These are phyloP conservation scores for Camellia japonica DNA, from an alignment of 148 eudicot species.

Conservation along the genomic window DNA sequence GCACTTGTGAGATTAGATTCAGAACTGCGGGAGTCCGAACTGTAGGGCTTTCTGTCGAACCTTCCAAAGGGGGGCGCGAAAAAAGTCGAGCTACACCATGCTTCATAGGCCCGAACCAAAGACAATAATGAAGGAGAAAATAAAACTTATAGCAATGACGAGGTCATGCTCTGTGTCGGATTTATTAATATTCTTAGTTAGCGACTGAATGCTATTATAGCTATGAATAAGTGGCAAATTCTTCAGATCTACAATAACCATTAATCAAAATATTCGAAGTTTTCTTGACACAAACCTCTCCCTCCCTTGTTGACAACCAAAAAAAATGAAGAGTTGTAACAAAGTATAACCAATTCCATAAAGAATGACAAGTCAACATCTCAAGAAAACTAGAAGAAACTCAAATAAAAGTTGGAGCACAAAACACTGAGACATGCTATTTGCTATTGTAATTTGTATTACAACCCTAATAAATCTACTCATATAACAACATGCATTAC, in stretches of 20 bases:
- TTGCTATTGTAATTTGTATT: background rate
- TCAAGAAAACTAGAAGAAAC: background rate
- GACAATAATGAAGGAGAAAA: background rate
- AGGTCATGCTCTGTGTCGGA: constrained; percentile 82
- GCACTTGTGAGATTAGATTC: too few species aligned
- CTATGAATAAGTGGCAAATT: constrained; percentile 78
- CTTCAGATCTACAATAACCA: constrained; percentile 52
- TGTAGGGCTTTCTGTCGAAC: too few species aligned
- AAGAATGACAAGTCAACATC: background rate
- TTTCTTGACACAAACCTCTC: background rate
- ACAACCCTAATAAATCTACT: background rate
- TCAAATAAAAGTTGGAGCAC: too few species aligned
- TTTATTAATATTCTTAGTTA: constrained; percentile 56
- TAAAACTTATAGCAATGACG: constrained; percentile 83
- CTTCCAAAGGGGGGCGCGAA: too few species aligned
- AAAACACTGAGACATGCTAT: background rate
- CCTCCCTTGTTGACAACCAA: background rate
- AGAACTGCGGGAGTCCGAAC: too few species aligned
- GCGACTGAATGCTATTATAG: constrained; percentile 63
- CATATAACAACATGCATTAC: background rate
- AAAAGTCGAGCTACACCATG: too few species aligned
- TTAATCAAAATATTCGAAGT: constrained; percentile 11
- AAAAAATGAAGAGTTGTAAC: background rate
- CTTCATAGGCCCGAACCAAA: background rate
- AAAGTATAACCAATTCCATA: background rate